Evolutionary conservation across 202 grass and related monocot genomes (phyloP).

Genomic region (Miscanthus sacchariflorus): DNA sequence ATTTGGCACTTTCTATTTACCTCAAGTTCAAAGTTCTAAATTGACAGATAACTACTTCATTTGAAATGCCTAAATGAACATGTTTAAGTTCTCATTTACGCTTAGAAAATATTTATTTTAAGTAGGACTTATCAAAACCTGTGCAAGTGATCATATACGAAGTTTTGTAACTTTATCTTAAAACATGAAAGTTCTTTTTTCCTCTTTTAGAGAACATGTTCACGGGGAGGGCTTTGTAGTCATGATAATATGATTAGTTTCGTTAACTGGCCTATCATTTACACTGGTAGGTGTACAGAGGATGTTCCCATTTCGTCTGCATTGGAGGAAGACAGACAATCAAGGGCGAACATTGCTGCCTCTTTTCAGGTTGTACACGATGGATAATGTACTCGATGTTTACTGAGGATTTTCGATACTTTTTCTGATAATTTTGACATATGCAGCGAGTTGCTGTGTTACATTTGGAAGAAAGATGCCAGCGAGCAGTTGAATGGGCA

Average conservation of each 20-base stretch:
- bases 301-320: slow-evolving; percentile 71
- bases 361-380: slow-evolving; percentile 85
- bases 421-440: slow-evolving; percentile 41
- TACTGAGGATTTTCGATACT: neutral
- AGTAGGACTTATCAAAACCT: slow-evolving; percentile 19
- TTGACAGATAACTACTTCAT: slow-evolving; percentile 17
- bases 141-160: neutral
- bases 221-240: neutral
- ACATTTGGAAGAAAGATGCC: slow-evolving; percentile 98
- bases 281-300: slow-evolving; percentile 55
- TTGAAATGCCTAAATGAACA: neutral
- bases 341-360: slow-evolving; percentile 87
- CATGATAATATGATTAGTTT: slow-evolving; percentile 38
- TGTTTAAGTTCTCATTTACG: neutral
- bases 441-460: slow-evolving; percentile 88
- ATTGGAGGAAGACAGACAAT: slow-evolving; percentile 63
- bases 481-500: slow-evolving; percentile 98
- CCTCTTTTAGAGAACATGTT: slow-evolving; percentile 15
- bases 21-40: slow-evolving; percentile 33
- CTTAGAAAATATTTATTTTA: slow-evolving; percentile 9
- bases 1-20: slow-evolving; percentile 16
- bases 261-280: slow-evolving; percentile 32
- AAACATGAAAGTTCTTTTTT: neutral
- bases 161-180: neutral
- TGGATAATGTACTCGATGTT: slow-evolving; percentile 5